These are phyloP conservation scores for Cutaneotrichosporon cavernicola DNA, from an alignment of 1,284 basidiomycete species.

Conservation along the genomic window DNA sequence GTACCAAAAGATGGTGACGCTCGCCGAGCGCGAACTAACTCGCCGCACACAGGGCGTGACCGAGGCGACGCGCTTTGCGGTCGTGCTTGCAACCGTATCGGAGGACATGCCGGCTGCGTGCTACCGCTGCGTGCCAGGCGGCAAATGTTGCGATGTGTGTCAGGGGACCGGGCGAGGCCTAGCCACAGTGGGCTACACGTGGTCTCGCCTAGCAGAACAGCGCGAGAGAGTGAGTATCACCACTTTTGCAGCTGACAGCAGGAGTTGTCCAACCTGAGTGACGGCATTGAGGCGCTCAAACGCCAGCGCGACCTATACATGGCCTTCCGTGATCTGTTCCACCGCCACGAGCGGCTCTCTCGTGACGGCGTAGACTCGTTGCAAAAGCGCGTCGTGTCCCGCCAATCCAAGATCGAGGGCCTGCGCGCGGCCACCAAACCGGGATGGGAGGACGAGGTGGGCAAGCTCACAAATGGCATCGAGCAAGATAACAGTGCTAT, in stretches of 20 bases:
- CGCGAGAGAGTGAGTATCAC: slow-evolving; percentile 67
- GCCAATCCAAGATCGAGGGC: slow-evolving; percentile 70
- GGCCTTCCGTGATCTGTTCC: slow-evolving; percentile 76
- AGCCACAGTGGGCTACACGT: slow-evolving; percentile 65
- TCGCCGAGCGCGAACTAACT: slow-evolving; percentile 79
- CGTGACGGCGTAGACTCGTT: slow-evolving; percentile 80
- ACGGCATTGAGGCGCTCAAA: slow-evolving; percentile 55
- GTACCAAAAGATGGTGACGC: slow-evolving; percentile 82
- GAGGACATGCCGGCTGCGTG: slow-evolving; percentile 57
- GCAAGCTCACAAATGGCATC: slow-evolving; percentile 59
- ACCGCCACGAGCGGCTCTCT: slow-evolving; percentile 76
- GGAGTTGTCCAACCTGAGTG: slow-evolving; percentile 13
- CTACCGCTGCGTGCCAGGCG: slow-evolving; percentile 56
- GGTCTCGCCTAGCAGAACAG: slow-evolving; percentile 71
- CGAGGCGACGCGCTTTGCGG: slow-evolving; percentile 75
- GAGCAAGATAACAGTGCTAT: slow-evolving; percentile 57
- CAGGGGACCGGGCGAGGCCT: slow-evolving; percentile 74
- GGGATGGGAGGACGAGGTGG: slow-evolving; percentile 77
- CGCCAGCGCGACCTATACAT: slow-evolving; percentile 82
- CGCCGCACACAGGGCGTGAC: slow-evolving; percentile 82
- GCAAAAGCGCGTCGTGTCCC: slow-evolving; percentile 75
- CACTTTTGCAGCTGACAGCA: slow-evolving; percentile 2
- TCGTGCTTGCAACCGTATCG: slow-evolving; percentile 72
- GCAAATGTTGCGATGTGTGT: slow-evolving; percentile 66
- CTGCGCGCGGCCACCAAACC: slow-evolving; percentile 68